Evolutionary conservation across 306 rosid species (phyloP), one percentile per base, ranked within the genome.

Genomic region (Medicago ruthenica): DNA sequence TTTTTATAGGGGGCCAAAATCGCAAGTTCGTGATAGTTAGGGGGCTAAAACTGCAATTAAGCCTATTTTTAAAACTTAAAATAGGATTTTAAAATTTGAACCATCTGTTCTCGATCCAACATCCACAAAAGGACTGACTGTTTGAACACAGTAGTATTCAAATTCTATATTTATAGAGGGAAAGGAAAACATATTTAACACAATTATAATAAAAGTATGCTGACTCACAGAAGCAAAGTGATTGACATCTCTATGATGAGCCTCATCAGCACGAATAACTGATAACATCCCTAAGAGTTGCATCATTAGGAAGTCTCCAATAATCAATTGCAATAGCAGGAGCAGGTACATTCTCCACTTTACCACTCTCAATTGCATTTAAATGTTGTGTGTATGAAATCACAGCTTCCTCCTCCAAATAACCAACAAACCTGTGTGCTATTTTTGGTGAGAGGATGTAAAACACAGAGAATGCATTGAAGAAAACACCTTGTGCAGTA

Each of bases 201-300:
- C 14, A 12, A 8, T 8, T 31, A 27, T 21, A 31, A 61, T 31
- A 42, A 31, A 4, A 60, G 27, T 13, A 14, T 6, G 59, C 4
- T n/a, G n/a, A 86, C 91, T 87, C 8, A 91, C 94, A 14, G 91
- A 88, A 83, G 97, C 94, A 78, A 89, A 89, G 86, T 91, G 97
- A 73, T 91, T 91, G 44, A 91, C 89, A 81, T 91, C 92, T 0
- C 94, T 84, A 67, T 87, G 94, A 70, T 89, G 97, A 87, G 89
- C 90, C 77, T 89, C 97, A 81, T 91, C 97, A 22, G 97, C 94
- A n/a, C 97, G 97, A 68, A 91, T 87, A 4, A 91, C 94, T 83
- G 6, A 91, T 8, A 58, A 89, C 97, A 80, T 91, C 97, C 62
- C 83, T 87, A 11, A 91, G 87, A 10, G 83, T 89, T 2, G 97